Percentiles rank a stretch among this genome's conserved stretches.
These are phyloP conservation scores for Echeveria elegans DNA, from an alignment of 164 flowering plant species.

Conservation along the genomic window DNA sequence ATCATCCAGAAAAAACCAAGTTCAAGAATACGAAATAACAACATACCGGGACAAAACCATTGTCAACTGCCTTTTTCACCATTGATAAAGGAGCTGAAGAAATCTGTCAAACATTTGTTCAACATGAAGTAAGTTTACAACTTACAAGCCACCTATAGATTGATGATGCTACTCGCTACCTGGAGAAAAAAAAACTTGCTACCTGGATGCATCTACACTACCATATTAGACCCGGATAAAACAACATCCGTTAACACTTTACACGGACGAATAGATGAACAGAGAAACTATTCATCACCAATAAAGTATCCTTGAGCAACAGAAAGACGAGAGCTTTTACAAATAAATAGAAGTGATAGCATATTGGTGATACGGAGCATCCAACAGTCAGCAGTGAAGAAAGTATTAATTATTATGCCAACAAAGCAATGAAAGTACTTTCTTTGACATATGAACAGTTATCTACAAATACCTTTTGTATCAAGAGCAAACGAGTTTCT, in stretches of 20 bases:
- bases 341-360: background rate
- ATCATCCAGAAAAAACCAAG: background rate
- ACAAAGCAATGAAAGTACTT: background rate
- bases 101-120: slow-evolving; percentile 35
- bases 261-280: background rate
- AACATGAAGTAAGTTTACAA: background rate
- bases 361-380: background rate
- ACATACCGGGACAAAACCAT: slow-evolving; percentile 65
- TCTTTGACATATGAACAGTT: background rate
- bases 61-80: slow-evolving; percentile 47
- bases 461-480: no score
- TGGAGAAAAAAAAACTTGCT: no score
- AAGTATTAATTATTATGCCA: background rate
- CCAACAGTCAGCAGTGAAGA: background rate
- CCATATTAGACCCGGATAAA: background rate
- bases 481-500: no score
- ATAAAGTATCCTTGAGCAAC: background rate
- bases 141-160: background rate
- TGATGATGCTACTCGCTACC: no score
- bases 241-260: background rate
- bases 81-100: slow-evolving; percentile 46
- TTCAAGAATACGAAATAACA: background rate
- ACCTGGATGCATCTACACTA: background rate
- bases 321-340: background rate
- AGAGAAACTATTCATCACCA: background rate